phyloP scores from a whole-genome alignment of 129 eudicot species.

The Lactuca sativa region DNA sequence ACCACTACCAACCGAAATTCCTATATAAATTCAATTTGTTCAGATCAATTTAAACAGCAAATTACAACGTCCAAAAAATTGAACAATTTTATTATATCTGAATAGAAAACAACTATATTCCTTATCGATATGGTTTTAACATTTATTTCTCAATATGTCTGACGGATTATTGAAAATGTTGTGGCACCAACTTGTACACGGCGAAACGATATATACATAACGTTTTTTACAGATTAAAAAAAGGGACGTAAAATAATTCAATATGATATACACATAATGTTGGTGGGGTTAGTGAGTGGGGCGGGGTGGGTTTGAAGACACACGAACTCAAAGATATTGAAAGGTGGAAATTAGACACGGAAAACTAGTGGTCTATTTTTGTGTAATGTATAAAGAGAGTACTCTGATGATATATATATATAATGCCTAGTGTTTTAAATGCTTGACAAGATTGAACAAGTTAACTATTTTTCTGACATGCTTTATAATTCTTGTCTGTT shows the following conservation, averaged over 20 bases:
- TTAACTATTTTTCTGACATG: neutral
- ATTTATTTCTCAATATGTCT: no score
- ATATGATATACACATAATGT: neutral
- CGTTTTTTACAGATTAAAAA: neutral
- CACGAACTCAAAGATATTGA: slow-evolving; percentile 4
- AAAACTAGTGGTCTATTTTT: slow-evolving; percentile 8
- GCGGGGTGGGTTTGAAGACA: neutral
- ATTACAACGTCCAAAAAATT: no score
- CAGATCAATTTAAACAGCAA: no score
- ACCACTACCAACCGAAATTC: no score
- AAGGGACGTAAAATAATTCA: neutral
- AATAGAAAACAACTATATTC: no score
- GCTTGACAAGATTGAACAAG: slow-evolving; percentile 2
- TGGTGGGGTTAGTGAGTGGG: neutral
- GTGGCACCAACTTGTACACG: slow-evolving; percentile 3
- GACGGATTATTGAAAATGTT: neutral
- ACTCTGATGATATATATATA: neutral
- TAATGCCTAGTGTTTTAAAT: slow-evolving; percentile 6
- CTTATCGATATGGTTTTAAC: no score
- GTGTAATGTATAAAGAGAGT: neutral
- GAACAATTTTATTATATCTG: no score
- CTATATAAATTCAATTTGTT: no score
- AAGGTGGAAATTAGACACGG: slow-evolving; percentile 1
- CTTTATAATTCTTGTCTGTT: neutral
- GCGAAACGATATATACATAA: neutral